Percentiles rank a stretch among this genome's conserved stretches.
These are phyloP conservation scores for Neopestalotiopsis clavispora DNA, from an alignment of 2,329 filamentous ascomycete genomes.

Conservation along the genomic window DNA sequence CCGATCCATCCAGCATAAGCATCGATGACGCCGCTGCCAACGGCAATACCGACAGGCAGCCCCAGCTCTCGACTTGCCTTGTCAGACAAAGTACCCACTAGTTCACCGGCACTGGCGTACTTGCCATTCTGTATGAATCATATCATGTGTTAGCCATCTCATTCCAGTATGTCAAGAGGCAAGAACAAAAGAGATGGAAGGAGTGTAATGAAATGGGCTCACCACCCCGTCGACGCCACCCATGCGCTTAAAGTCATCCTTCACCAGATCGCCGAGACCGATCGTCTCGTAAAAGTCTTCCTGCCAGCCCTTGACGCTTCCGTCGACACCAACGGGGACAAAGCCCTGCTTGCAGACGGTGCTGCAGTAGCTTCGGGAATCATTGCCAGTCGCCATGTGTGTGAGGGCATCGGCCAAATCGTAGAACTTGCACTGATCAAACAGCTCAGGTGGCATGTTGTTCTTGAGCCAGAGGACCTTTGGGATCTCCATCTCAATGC, in stretches of 20 bases:
- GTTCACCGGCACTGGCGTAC: conserved; percentile 89
- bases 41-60: conserved; percentile 83
- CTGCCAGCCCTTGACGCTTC: conserved; percentile 97
- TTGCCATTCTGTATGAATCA: conserved; percentile 76
- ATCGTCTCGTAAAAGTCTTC: conserved; percentile 89
- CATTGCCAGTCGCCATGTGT: conserved; percentile 89
- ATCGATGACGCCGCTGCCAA: conserved; percentile 96
- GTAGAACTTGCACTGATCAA: conserved; percentile 95
- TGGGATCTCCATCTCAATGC: conserved; percentile 99
- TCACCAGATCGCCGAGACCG: conserved; percentile 80
- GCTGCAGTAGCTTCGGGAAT: conserved; percentile 92
- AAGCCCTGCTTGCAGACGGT: conserved; percentile 97
- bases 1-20: conserved; percentile 99
- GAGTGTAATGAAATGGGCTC: conserved; percentile 52
- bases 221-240: conserved; percentile 95
- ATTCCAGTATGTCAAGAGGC: conserved; percentile 18
- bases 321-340: conserved; percentile 95
- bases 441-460: conserved; percentile 91
- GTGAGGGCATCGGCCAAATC: conserved; percentile 92
- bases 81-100: conserved; percentile 83
- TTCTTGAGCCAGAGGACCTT: conserved; percentile 99
- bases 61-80: conserved; percentile 84
- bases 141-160: conserved; percentile 26
- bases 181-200: conserved; percentile 15
- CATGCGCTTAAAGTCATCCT: conserved; percentile 91